phyloP scores from a whole-genome alignment of 805 yeast genomes.

The Cephaloascus albidus region DNA sequence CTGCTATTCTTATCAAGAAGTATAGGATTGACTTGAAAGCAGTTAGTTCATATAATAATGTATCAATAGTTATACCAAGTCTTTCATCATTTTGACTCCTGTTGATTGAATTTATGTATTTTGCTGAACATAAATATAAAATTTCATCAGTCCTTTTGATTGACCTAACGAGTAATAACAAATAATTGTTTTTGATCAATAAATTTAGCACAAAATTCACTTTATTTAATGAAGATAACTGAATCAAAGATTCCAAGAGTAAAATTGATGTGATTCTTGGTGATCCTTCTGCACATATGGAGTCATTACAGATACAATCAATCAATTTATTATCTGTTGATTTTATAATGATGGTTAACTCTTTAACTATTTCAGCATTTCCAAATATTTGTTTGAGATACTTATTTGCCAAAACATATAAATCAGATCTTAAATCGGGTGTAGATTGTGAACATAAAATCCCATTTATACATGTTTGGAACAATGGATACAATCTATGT shows the following conservation, averaged over 20 bases:
- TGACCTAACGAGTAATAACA: constrained; percentile 56
- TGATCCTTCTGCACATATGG: constrained; percentile 70
- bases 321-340: constrained; percentile 53
- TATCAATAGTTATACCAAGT: constrained; percentile 34
- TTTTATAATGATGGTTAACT: constrained; percentile 44
- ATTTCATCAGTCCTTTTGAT: constrained; percentile 63
- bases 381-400: constrained; percentile 44
- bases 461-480: constrained; percentile 68
- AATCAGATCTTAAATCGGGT: constrained; percentile 61
- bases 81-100: constrained; percentile 5
- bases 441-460: constrained; percentile 63
- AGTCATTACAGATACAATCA: constrained; percentile 64
- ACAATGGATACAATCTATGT: constrained; percentile 56
- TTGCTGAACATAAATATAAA: constrained; percentile 23
- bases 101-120: constrained; percentile 5
- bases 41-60: constrained; percentile 63
- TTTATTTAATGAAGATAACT: constrained; percentile 39
- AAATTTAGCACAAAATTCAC: constrained; percentile 50
- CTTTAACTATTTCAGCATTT: constrained; percentile 31
- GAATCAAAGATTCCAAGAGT: constrained; percentile 60
- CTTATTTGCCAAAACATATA: constrained; percentile 65
- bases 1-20: constrained; percentile 66
- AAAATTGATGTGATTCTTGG: constrained; percentile 67
- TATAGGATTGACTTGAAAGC: constrained; percentile 66
- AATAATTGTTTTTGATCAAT: constrained; percentile 55